Evolutionary conservation across 1,284 basidiomycete genomes (phyloP), one percentile per base, ranked within the genome.

Genomic region (Boletus sp.): DNA sequence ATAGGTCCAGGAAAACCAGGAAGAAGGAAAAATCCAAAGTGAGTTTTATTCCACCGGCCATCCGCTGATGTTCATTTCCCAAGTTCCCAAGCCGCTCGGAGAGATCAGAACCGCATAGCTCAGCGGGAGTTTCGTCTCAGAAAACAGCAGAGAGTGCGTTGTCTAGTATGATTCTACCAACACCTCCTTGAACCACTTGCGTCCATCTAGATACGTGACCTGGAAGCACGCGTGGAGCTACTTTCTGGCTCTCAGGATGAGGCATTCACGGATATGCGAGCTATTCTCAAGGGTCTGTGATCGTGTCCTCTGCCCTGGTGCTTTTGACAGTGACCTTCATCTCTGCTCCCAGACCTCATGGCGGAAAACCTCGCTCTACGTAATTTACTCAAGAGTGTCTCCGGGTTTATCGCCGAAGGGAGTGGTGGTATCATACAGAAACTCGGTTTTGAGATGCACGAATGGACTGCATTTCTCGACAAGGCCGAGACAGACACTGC

Each of bases 51-150:
- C 44, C 34, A 27, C 42, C 30, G 34, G 34, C 57, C 62, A 58
- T 54, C 14, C 16, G 33, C 36, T 19, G 14, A 29, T 46, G 52
- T 58, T 54, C 34, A 62, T 48, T 29, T 29, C 8, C 40, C 33
- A 57, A 88, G 88, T 71, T 91, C 88, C 26, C 88, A 91, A 69
- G 88, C 88, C 33, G 88, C 88, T 14, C 72, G 88, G 58, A 79
- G 88, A 56, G 88, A 91, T 70, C 92, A 95, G 69, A 95, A 95
- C 64, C 79, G 93, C 48, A 91, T 94, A 50, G 92, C 92, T 2
- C 93, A 95, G 67, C 81, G 92, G 41, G 92, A 95, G 68, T 95
- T 95, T 60, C 81, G 92, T 35, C 74, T 93, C 45, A 76, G 91
- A 57, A 94, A 94, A 66, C 92, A 94, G 65, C 90, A 91, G 59